phyloP scores from a whole-genome alignment of 1,284 basidiomycete genomes.

The Meira nashicola region DNA sequence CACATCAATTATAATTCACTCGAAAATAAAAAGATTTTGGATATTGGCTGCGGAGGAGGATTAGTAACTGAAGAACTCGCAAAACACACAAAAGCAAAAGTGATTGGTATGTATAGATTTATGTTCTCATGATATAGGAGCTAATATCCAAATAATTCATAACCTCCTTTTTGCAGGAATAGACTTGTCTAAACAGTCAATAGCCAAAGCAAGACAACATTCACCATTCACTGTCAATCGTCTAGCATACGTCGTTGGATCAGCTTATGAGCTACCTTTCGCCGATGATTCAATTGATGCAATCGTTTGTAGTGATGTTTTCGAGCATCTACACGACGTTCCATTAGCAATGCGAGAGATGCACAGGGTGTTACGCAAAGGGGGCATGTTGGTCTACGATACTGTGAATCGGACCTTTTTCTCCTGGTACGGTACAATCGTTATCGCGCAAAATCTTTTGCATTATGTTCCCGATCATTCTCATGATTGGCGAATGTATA shows the following conservation, averaged over 20 bases:
- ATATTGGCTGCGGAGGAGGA: conserved; percentile 28
- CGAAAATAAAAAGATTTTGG: conserved; percentile 16
- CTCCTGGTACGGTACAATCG: conserved; percentile 30
- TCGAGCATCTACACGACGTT: conserved; percentile 31
- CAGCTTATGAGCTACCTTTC: conserved; percentile 17
- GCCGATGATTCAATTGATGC: conserved; percentile 15
- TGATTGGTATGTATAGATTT: conserved; percentile 19
- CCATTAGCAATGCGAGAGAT: conserved; percentile 20
- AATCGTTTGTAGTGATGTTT: conserved; percentile 30
- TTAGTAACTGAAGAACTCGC: conserved; percentile 25
- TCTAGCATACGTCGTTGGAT: not conserved
- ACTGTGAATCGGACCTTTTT: conserved; percentile 33
- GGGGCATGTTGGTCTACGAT: conserved; percentile 75
- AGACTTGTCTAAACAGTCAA: conserved; percentile 14
- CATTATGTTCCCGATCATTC: conserved; percentile 26
- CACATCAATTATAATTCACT: not conserved
- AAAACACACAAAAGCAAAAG: conserved; percentile 9
- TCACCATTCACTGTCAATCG: not conserved
- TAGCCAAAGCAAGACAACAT: conserved; percentile 14
- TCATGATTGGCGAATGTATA: conserved; percentile 29
- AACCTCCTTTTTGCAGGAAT: conserved; percentile 6
- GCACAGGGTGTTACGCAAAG: conserved; percentile 84
- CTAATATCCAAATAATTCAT: not conserved
- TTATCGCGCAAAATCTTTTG: conserved; percentile 25
- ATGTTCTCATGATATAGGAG: not conserved